Evolutionary conservation across 352 stramenopile species (phyloP), one percentile per base, ranked within the genome.

Genomic region (Globisporangium lucens): DNA sequence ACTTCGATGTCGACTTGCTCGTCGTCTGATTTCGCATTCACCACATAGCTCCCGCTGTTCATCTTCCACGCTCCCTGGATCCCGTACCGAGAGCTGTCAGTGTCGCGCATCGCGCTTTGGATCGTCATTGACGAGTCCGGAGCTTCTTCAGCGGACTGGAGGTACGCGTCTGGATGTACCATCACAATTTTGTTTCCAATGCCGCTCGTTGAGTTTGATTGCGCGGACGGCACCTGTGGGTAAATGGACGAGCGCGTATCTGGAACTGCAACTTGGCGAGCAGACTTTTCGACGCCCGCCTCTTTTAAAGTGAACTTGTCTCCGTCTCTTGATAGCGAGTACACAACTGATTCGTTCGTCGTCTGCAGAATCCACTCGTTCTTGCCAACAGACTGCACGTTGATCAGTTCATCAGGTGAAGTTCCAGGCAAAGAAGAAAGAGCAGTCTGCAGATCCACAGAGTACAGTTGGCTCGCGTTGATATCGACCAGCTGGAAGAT

Each of bases 401-500:
- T 75, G 8, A 77, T 66, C 9, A 91, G 63, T 2, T 74, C 73
- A 7, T 72, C 22, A 1, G 76, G 4, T 22, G 67, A 60, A 12
- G 20, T 35, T 7, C 10, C 9, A 1, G 27, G 56, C 1, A 56
- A 65, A 7, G 29, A 33, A 33, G 4, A 33, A 33, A 33, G 0
- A 33, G 47, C 59, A 10, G 46, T 69, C 2, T 59, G 63, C 51
- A 90, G 47, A 17, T 91, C 81, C n/a, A 90, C 61, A 0, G 83
- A 86, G 47, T 74, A 79, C 43, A 91, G 77, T 1, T 61, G 69
- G 35, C 68, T 83, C 2, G 51, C 52, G 33, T 51, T 60, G 36
- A 89, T 65, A 47, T 88, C 81, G 22, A 91, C 66, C 56, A 90
- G 41, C 63, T 90, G 83, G 38, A 91, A 68, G n/a, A 85, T 60